Evolutionary conservation across 768 basidiomycete species (phyloP).

Genomic region (Lactarius akahatsu): DNA sequence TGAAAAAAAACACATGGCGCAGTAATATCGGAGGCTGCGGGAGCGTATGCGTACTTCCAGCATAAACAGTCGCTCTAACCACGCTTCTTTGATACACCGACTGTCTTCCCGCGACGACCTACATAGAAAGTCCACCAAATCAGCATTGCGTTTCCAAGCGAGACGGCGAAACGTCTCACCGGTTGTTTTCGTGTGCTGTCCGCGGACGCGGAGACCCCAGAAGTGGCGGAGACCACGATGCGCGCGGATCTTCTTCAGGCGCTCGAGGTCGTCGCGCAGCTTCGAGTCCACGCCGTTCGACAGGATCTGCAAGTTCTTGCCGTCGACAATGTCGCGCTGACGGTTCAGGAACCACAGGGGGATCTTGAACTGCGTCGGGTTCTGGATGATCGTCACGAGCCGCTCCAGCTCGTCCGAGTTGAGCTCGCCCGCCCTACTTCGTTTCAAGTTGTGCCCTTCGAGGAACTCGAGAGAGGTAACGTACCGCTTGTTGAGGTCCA

Average conservation of each 20-base stretch:
- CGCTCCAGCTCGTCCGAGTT: conserved; percentile 99
- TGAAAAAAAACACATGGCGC: conserved; percentile 5
- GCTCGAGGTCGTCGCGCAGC: conserved; percentile 96
- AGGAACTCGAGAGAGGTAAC: conserved; percentile 32
- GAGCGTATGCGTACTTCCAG: conserved; percentile 6
- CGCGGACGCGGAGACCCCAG: conserved; percentile 94
- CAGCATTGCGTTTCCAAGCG: not conserved
- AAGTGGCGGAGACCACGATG: conserved; percentile 92
- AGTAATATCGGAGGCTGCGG: not conserved
- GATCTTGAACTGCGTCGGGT: conserved; percentile 99
- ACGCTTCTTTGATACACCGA: conserved; percentile 94
- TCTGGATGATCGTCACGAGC: conserved; percentile 98
- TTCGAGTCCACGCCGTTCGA: conserved; percentile 98
- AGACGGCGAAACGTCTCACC: conserved; percentile 46
- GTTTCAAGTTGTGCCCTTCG: not conserved
- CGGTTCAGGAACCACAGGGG: conserved; percentile 99
- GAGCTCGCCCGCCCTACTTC: conserved; percentile 88
- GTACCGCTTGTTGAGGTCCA: conserved; percentile 97
- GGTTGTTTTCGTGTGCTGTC: conserved; percentile 99
- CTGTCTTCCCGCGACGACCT: conserved; percentile 96
- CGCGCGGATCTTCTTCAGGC: conserved; percentile 98
- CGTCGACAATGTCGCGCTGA: conserved; percentile 96
- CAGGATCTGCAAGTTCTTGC: conserved; percentile 93
- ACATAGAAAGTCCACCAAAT: conserved; percentile 13
- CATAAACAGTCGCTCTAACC: conserved; percentile 41